Evolutionary conservation across 352 stramenopile species (phyloP), one percentile per base, ranked within the genome.

Genomic region (Lagenidium giganteum): DNA sequence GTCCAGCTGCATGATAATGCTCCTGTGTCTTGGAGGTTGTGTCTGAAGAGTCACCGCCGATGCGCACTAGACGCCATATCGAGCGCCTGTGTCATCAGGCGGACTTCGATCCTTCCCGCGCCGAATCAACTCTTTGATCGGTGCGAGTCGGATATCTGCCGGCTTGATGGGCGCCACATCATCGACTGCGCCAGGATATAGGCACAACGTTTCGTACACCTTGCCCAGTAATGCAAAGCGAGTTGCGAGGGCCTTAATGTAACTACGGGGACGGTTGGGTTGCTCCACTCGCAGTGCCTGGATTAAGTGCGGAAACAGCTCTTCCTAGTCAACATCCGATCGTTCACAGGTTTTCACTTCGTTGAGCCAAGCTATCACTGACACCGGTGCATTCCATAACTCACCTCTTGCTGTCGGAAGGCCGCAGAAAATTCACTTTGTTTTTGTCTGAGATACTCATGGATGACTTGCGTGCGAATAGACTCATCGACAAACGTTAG

Each of bases 301-400:
- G 0, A 86, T 57, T 3, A 86, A 43, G 27, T 86, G 73, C 25
- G 70, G 73, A 22, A 81, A 78, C n/a, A 83, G 61, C 12, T 85
- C 72, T 23, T 62, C 53, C 53, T 62, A 29, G 17, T 13, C 32
- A 6, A 21, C 13, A 30, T 9, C 9, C 28, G 28, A 14, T 32
- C 9, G 9, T 14, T 14, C 9, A 9, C 9, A 14, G 9, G 5
- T 40, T 5, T 14, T 16, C 13, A 31, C 8, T 38, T n/a, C n/a
- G n/a, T n/a, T n/a, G n/a, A n/a, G n/a, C n/a, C 18, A 38, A 38
- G 13, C 37, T 36, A 32, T 25, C 1, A 23, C 11, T 4, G 13
- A 38, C 7, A 3, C 22, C 11, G 35, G 11, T 9, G 13, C 29
- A 17, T 36, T 9, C 8, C 16, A 5, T 21, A 20, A 30, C 29